Evolutionary conservation across 2,329 filamentous ascomycete species (phyloP), one percentile per base, ranked within the genome.

Genomic region (Drechslera avenae): DNA sequence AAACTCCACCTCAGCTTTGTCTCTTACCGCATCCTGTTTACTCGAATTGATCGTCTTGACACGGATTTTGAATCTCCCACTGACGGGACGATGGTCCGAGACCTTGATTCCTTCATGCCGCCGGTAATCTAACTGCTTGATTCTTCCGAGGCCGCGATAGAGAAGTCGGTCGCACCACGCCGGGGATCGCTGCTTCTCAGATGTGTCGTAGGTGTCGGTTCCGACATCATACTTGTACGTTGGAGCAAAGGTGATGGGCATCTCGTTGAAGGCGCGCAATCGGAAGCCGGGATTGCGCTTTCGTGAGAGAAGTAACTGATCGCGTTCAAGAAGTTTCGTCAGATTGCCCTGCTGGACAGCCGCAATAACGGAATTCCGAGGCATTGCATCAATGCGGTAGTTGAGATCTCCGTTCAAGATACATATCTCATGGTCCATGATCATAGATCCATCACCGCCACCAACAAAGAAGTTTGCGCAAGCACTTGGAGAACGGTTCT

Each of bases 221-320:
- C 92, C 92, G 0, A 97, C 91, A 63, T 99, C 94, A 72, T 99
- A 99, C 73, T 99, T 99, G 80, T 99, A 99, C 0, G 94, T 99
- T 0, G 94, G 94, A 6, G 91, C 87, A 71, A 99, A 99, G 0
- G 86, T 88, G 65, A 99, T 97, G 1, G 89, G 89, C 47, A 88
- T 81, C 75, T 99, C 94, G n/a, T 88, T 86, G 72, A 99, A 97
- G 0, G 90, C 88, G 16, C 92, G 86, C 4, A 99, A 82, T 21
- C 90, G 85, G 76, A 97, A 97, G 0, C 86, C 89, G 0, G 93
- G 91, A 64, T 97, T 97, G 62, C 91, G 90, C 43, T 91, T 89
- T 49, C 89, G 85, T 10, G 91, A 93, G 0, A 96, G 88, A 2
- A 97, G 85, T 4, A 99, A 81, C 71, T 99, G 94, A 68, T 99